These are phyloP conservation scores for Orbilia brochopaga DNA, from an alignment of 2,329 filamentous ascomycete species.

Conservation along the genomic window DNA sequence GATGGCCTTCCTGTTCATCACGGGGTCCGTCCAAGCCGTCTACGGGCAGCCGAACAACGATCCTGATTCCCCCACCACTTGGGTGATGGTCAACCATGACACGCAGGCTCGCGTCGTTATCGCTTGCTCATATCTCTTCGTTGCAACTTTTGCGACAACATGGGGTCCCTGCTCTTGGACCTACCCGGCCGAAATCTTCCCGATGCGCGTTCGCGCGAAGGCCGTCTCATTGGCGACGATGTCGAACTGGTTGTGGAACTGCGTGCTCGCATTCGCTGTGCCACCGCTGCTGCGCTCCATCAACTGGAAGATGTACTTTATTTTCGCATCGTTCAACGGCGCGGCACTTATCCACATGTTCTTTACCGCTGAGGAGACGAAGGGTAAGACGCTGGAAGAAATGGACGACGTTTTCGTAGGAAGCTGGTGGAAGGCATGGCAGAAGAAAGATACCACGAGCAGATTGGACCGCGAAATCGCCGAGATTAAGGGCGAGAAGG, in stretches of 20 bases:
- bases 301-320: constrained; percentile 69
- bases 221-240: constrained; percentile 68
- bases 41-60: constrained; percentile 64
- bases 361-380: constrained; percentile 65
- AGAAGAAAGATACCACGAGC: constrained; percentile 33
- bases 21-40: constrained; percentile 67
- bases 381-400: constrained; percentile 75
- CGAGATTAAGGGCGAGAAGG: constrained; percentile 25
- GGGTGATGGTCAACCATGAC: constrained; percentile 64
- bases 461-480: constrained; percentile 34
- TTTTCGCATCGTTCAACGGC: constrained; percentile 76
- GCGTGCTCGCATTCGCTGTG: constrained; percentile 65
- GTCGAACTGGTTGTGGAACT: constrained; percentile 68
- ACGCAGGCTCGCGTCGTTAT: constrained; percentile 69
- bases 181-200: constrained; percentile 69
- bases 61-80: constrained; percentile 63
- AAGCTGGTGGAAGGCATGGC: constrained; percentile 50
- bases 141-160: constrained; percentile 70
- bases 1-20: constrained; percentile 69
- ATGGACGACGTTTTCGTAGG: constrained; percentile 73
- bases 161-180: constrained; percentile 68
- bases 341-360: constrained; percentile 72
- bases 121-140: constrained; percentile 74
- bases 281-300: constrained; percentile 64
- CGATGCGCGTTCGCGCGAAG: constrained; percentile 68